Evolutionary conservation across 805 yeast species (phyloP), one percentile per base, ranked within the genome.

Genomic region (Starmerella asiatica): DNA sequence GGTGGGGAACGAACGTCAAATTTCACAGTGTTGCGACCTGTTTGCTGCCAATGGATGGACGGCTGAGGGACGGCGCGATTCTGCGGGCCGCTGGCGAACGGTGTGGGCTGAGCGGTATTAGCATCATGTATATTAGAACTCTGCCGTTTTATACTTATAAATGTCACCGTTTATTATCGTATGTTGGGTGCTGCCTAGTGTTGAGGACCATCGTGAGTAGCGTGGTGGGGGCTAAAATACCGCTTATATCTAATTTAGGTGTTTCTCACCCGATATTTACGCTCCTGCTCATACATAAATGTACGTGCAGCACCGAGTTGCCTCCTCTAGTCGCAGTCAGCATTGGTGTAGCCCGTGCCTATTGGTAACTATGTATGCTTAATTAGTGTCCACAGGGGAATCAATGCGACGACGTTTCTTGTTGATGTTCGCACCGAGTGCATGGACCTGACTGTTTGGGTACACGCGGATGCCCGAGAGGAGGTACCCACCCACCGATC

Each of bases 401-500:
- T 23, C 26, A 23, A 23, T n/a, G n/a, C n/a, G n/a, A n/a, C n/a
- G n/a, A 11, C 49, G 33, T 32, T 40, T 44, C 8, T 45, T 38
- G 39, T 44, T 42, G 11, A 38, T 32, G 7, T 29, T 43, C 2
- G 29, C 36, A 21, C 81, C 74, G 4, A 84, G 83, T 5, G 81
- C 78, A 11, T 82, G 80, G 15, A 71, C 73, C 33, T 74, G 73
- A 26, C 71, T 78, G 34, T 67, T 60, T 2, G 95, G 94, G 38
- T 75, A 62, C 0, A 91, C 96, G 36, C 81, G 68, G 14, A 81
- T 71, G 3, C 88, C 93, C 64, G 75, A 70, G 48, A 85, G 63
- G 2, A 91, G 57, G 57, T 75, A 88, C 0, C 99, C 99, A 26
- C 96, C 97, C 42, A 79, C 86, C 5, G 94, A 85, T 52, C 83